phyloP scores from a whole-genome alignment of 768 basidiomycete species.

The Cystobasidium tubakii region DNA sequence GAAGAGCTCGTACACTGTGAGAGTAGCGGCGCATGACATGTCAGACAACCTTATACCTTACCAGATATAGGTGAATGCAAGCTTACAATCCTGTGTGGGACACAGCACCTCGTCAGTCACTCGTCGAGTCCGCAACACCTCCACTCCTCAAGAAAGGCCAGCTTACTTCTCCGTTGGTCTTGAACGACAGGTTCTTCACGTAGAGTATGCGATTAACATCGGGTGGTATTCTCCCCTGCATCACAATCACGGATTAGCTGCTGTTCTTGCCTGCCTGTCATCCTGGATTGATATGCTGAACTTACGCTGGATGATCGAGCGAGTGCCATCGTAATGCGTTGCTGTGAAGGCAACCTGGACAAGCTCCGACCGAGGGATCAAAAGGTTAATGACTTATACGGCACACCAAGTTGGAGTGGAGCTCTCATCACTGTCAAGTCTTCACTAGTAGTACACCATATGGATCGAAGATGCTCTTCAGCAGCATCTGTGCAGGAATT shows the following conservation, averaged over 20 bases:
- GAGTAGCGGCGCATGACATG: slow-evolving; percentile 50
- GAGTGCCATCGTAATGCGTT: slow-evolving; percentile 6
- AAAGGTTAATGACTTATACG: too few relatives aligned
- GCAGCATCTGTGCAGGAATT: too few relatives aligned
- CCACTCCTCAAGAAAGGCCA: not conserved
- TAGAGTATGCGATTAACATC: slow-evolving; percentile 64
- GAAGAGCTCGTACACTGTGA: slow-evolving; percentile 93
- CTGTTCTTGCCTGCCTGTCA: not conserved
- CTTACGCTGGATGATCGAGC: slow-evolving; percentile 30
- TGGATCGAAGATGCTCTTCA: too few relatives aligned
- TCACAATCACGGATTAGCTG: not conserved
- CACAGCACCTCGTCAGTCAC: not conserved
- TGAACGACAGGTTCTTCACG: slow-evolving; percentile 87
- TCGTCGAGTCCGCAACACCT: not conserved
- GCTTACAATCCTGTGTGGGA: not conserved
- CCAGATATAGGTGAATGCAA: not conserved
- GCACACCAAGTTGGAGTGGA: too few relatives aligned
- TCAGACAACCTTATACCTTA: too few relatives aligned
- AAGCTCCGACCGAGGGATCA: too few relatives aligned
- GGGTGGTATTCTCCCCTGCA: slow-evolving; percentile 28
- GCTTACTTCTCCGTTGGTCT: slow-evolving; percentile 57
- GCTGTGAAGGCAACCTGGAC: not conserved
- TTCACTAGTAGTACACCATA: too few relatives aligned
- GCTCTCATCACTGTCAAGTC: too few relatives aligned
- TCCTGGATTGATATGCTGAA: not conserved